Base-by-base conservation (phyloP, 1,139 yeast species). In the Diutina sp. region DNA sequence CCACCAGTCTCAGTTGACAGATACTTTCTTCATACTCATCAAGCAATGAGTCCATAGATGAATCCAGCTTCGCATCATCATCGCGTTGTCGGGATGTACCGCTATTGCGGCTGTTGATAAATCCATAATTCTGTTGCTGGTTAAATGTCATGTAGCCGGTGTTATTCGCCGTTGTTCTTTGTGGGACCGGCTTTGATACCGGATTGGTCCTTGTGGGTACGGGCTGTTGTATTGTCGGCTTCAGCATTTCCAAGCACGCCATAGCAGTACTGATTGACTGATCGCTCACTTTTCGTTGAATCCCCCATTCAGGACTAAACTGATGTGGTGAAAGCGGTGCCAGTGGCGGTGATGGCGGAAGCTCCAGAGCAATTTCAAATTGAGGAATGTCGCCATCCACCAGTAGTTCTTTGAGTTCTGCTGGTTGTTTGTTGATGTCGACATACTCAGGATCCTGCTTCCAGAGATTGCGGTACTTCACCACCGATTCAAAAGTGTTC, bases 21-120 rank as follows among this genome's bases (percentile, higher is more conserved):
- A 74, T 67, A 55, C 71, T 71, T 58, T 75, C 78, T 58, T 79
- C 81, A 61, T 79, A 80, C 59, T 77, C 80, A 58, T 80, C 84
- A 16, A 82, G 66, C 18, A 80, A 68, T 1, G 82, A 73, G 62
- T 81, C 85, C 70, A 80, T 69, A 1, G 79, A 72, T 7, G 41
- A 35, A 9, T 30, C 28, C 44, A 32, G 44, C 7, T 50, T 32
- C 5, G n/a, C 45, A 30, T 50, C 53, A 9, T 16, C 46, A n/a
- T 44, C 46, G 7, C 41, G 41, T 11, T 12, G 41, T 11, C 41
- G 41, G 5, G 14, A 5, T 4, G 41, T 35, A 35, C 41, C 41
- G 2, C n/a, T 11, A 11, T 35, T 35, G 41, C 41, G 41, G 14
- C 41, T 35, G 41, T 35, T 35, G 16, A 35, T n/a, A 35, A 11